phyloP scores from a whole-genome alignment of 2,329 filamentous ascomycete species.

The Sclerotiophoma versabilis region DNA sequence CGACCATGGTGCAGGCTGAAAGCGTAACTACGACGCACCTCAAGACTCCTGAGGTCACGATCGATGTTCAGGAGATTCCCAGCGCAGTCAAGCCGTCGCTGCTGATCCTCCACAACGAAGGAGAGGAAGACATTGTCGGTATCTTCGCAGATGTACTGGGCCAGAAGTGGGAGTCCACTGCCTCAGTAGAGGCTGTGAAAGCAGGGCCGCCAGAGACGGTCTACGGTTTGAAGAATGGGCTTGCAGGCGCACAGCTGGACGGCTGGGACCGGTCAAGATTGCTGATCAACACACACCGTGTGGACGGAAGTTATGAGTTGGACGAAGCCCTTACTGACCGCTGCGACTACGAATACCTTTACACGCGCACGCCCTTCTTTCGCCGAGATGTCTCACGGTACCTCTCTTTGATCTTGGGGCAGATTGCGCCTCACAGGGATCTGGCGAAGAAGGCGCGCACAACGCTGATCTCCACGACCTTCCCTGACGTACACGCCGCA shows the following conservation, averaged over 20 bases:
- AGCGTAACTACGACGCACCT: slow-evolving; percentile 40
- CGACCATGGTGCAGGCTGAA: slow-evolving; percentile 48
- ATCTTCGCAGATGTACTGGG: slow-evolving; percentile 81
- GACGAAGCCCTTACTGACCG: slow-evolving; percentile 68
- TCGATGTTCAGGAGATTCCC: slow-evolving; percentile 47
- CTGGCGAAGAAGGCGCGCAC: slow-evolving; percentile 79
- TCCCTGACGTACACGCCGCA: slow-evolving; percentile 82
- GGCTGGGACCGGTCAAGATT: slow-evolving; percentile 67
- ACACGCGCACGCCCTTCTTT: slow-evolving; percentile 74
- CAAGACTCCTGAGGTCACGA: slow-evolving; percentile 39
- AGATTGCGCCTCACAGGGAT: slow-evolving; percentile 78
- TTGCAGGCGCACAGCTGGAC: slow-evolving; percentile 65
- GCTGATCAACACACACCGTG: slow-evolving; percentile 78
- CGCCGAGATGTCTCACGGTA: slow-evolving; percentile 80
- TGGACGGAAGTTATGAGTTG: slow-evolving; percentile 68
- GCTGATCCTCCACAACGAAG: slow-evolving; percentile 70
- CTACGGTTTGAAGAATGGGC: slow-evolving; percentile 67
- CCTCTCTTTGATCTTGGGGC: slow-evolving; percentile 78
- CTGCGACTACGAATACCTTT: slow-evolving; percentile 88
- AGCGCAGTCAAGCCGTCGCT: slow-evolving; percentile 48
- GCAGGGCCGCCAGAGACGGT: slow-evolving; percentile 68
- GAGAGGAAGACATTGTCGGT: slow-evolving; percentile 76
- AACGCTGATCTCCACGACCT: slow-evolving; percentile 87
- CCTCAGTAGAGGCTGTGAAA: slow-evolving; percentile 62
- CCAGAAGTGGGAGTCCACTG: slow-evolving; percentile 70